These are phyloP conservation scores for Aphanocladium album DNA, from an alignment of 2,329 filamentous ascomycete genomes.

Conservation along the genomic window DNA sequence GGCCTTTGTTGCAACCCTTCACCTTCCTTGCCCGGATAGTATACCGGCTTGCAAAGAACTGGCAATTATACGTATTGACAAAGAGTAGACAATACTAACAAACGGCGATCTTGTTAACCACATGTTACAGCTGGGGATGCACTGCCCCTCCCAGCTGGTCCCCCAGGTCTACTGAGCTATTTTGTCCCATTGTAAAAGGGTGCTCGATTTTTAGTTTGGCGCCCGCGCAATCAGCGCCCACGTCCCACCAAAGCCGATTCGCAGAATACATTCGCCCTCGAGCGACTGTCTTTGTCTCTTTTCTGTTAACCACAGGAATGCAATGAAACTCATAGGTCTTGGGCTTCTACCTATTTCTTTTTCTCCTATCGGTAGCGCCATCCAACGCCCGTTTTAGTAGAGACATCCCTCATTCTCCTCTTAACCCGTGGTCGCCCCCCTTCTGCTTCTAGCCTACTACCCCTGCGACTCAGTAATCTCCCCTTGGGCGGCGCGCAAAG, in stretches of 20 bases:
- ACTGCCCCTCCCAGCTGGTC: no score
- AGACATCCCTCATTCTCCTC: background rate
- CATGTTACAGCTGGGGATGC: background rate
- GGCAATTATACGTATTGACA: background rate
- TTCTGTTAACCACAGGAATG: background rate
- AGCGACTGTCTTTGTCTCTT: background rate
- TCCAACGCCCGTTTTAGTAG: background rate
- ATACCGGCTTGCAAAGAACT: background rate
- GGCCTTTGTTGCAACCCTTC: background rate
- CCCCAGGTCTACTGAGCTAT: no score
- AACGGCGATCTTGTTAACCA: background rate
- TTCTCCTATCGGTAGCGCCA: background rate
- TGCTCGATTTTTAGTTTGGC: background rate
- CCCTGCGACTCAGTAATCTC: constrained; percentile 9
- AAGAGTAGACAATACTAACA: background rate
- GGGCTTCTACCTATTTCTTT: background rate
- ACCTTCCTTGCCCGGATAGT: background rate
- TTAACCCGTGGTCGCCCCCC: background rate
- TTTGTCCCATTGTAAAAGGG: background rate
- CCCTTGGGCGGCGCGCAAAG: background rate
- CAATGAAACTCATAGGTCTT: background rate
- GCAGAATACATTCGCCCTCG: background rate
- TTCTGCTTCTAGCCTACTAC: background rate
- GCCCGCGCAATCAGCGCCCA: background rate
- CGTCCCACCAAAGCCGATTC: background rate